These are phyloP conservation scores for Chlamydomonas applanata DNA, from an alignment of 139 green algal genomes.

Conservation along the genomic window DNA sequence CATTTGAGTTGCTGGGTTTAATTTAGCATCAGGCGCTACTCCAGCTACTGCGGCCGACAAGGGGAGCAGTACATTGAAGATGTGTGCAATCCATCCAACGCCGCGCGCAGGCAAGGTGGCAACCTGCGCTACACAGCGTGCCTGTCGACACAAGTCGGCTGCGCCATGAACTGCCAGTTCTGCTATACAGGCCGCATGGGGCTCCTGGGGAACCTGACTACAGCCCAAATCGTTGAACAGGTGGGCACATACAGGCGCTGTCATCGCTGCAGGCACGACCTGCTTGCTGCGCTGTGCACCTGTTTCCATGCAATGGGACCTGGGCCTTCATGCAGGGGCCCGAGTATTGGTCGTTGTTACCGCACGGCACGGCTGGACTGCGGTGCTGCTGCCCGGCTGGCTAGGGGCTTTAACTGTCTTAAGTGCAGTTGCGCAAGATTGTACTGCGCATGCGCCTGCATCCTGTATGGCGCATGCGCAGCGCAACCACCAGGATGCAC, in stretches of 20 bases:
- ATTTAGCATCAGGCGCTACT: not conserved
- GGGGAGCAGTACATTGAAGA: no score
- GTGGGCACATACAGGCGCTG: slow-evolving; percentile 20
- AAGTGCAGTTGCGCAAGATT: no score
- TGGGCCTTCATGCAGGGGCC: no score
- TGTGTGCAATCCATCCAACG: no score
- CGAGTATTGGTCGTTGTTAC: not conserved
- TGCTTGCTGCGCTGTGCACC: no score
- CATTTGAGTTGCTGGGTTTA: not conserved
- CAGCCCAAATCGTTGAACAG: slow-evolving; percentile 84
- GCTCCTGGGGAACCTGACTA: slow-evolving; percentile 64
- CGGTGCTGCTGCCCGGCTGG: not conserved
- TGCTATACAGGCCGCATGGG: slow-evolving; percentile 82
- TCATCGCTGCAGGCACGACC: slow-evolving; percentile 14
- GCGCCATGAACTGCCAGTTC: slow-evolving; percentile 82
- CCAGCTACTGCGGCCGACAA: not conserved
- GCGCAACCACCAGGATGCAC: no score
- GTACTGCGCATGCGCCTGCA: no score
- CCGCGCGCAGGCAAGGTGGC: slow-evolving; percentile 10
- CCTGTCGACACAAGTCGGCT: slow-evolving; percentile 70
- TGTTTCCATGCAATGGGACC: no score
- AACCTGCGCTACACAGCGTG: slow-evolving; percentile 68
- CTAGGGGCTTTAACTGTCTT: no score
- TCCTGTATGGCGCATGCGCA: no score
- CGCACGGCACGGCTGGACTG: not conserved